Evolutionary conservation across 495 filamentous ascomycete species (phyloP).

Genomic region (Trichoderma reesei): DNA sequence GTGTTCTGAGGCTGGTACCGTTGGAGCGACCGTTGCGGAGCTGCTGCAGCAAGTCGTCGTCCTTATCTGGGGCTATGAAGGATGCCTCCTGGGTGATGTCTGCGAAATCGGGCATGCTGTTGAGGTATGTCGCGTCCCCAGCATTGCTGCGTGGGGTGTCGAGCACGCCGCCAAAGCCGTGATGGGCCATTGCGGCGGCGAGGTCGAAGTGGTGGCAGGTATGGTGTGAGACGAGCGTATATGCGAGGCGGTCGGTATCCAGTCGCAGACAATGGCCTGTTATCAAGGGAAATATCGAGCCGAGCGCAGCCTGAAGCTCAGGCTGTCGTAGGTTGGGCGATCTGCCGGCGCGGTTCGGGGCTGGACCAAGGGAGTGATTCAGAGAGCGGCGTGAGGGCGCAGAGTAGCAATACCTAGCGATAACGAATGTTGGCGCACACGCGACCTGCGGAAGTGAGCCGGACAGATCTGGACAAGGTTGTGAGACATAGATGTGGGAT

Average conservation of each 20-base stretch:
- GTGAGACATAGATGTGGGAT: neutral
- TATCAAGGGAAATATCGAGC: neutral
- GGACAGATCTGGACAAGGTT: neutral
- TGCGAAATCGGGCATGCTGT: conserved; percentile 52
- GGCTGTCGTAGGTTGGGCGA: neutral
- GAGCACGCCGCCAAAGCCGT: conserved; percentile 45
- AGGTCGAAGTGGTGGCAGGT: neutral
- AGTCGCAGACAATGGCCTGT: neutral
- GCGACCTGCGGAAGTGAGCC: neutral
- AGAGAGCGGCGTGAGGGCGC: neutral
- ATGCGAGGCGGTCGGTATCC: neutral
- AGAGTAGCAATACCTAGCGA: neutral
- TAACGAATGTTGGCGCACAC: neutral
- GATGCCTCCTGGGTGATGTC: conserved; percentile 75
- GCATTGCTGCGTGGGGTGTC: conserved; percentile 72
- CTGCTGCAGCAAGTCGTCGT: conserved; percentile 59
- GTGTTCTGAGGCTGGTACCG: conserved; percentile 55
- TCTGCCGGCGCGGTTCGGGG: no score
- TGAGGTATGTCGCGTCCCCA: conserved; percentile 71
- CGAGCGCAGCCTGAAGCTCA: neutral
- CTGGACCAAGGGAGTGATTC: neutral
- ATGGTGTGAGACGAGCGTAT: neutral
- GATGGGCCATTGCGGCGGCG: conserved; percentile 29
- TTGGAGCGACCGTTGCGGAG: conserved; percentile 47
- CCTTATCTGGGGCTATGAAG: conserved; percentile 76